A percentile compares a stretch with the other conserved stretches of the same genome.
Conservation (phyloP, 1,284 basidiomycete species). For the Uromyces viciae-fabae region DNA sequence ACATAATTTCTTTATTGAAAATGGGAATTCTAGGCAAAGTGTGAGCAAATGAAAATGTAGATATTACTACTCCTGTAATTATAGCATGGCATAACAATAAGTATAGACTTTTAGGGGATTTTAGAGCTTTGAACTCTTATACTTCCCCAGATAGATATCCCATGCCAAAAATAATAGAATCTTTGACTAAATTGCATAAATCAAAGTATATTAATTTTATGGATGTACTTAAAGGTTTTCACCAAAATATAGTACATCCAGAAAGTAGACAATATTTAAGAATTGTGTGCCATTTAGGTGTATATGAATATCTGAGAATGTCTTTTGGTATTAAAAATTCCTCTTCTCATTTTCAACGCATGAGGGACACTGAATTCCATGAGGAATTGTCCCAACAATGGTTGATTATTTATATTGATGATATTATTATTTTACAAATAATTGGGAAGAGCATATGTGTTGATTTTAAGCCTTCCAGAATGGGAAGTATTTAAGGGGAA, state of each 20-base stretch:
- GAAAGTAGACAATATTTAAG: background rate
- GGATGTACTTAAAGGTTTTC: background rate
- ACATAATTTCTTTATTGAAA: background rate
- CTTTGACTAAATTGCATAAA: background rate
- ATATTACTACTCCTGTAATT: background rate
- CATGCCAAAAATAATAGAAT: background rate
- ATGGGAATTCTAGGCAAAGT: background rate
- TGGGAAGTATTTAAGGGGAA: too few species aligned
- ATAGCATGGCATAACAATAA: background rate
- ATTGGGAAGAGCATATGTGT: background rate
- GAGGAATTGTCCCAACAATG: background rate
- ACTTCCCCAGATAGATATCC: background rate
- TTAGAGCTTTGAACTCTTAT: background rate
- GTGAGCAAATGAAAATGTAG: background rate
- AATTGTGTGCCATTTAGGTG: background rate
- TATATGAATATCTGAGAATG: background rate
- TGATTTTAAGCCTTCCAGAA: too few species aligned
- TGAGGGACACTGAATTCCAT: constrained; percentile 9
- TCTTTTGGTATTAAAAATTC: constrained; percentile 18
- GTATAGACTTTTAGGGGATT: background rate
- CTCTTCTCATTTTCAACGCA: constrained; percentile 2
- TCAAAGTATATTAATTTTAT: background rate
- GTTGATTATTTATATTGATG: constrained; percentile 17
- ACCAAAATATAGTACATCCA: background rate
- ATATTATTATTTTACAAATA: background rate